Evolutionary conservation across 176 grass and related monocot genomes (phyloP).

Genomic region (Hordeum vulgare): DNA sequence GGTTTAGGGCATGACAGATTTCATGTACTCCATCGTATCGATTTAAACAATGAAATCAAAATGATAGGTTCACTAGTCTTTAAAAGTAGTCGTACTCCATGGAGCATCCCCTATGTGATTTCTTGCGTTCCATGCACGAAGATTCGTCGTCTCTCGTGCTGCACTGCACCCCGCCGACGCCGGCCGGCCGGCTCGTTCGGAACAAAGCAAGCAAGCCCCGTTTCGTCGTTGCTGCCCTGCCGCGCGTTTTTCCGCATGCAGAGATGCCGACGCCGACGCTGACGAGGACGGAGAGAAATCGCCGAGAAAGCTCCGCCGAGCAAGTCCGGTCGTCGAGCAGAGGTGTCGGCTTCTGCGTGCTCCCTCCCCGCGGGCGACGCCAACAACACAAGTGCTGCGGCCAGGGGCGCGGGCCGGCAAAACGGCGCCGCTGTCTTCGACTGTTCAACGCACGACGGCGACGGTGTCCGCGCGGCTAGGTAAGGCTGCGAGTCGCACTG

Average conservation of each 20-base stretch:
- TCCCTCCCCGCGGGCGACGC: background rate
- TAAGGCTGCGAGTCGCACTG: background rate
- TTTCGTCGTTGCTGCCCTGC: background rate
- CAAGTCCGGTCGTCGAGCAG: background rate
- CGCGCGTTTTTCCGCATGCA: background rate
- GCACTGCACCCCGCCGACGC: background rate
- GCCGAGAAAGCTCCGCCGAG: background rate
- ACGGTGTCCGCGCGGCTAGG: background rate
- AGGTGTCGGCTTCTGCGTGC: background rate
- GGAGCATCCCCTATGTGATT: too few relatives aligned
- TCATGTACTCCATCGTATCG: too few relatives aligned
- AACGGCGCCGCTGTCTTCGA: too few relatives aligned
- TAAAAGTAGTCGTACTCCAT: too few relatives aligned
- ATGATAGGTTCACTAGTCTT: too few relatives aligned
- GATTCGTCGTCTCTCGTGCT: background rate
- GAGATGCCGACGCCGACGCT: too few relatives aligned
- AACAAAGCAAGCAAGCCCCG: background rate
- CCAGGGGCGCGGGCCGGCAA: too few relatives aligned
- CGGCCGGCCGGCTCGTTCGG: background rate
- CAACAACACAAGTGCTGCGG: too few relatives aligned
- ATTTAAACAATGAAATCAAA: too few relatives aligned
- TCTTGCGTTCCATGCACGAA: background rate
- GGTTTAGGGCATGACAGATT: too few relatives aligned
- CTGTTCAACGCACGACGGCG: background rate
- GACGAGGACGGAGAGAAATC: background rate